Evolutionary conservation across 805 yeast genomes (phyloP).

Genomic region (Kazachstania psychrophila): DNA sequence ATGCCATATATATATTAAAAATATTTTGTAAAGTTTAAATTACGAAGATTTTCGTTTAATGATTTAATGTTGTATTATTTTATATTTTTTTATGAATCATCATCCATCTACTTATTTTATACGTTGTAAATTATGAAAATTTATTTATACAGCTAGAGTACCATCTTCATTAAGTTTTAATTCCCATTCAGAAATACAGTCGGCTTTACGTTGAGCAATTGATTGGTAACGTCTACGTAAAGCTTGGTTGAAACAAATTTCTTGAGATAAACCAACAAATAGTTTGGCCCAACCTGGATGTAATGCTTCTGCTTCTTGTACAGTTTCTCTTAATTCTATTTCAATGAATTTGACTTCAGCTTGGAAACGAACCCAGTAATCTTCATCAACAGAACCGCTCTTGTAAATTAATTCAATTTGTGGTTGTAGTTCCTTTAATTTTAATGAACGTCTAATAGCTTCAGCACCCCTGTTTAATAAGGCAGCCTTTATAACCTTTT

Average conservation of each 20-base stretch:
- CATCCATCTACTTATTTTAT: no score
- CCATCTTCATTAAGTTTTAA: constrained; percentile 26
- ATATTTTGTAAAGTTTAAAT: no score
- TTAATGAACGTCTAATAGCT: constrained; percentile 72
- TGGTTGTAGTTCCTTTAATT: constrained; percentile 69
- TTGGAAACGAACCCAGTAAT: constrained; percentile 67
- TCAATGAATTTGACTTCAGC: constrained; percentile 73
- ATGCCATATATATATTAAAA: no score
- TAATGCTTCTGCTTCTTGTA: constrained; percentile 60
- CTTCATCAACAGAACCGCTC: constrained; percentile 87
- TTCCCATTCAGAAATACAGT: constrained; percentile 25
- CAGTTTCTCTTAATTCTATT: constrained; percentile 67
- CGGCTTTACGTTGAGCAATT: constrained; percentile 33
- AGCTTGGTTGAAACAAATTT: constrained; percentile 87
- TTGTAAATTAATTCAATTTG: constrained; percentile 66
- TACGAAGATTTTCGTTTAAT: no score
- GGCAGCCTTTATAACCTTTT: constrained; percentile 65
- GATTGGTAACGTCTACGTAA: constrained; percentile 59
- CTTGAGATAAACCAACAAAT: constrained; percentile 73
- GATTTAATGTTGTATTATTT: neutral
- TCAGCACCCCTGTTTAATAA: constrained; percentile 71
- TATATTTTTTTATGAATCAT: neutral
- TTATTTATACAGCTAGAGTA: constrained; percentile 15
- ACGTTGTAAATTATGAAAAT: neutral
- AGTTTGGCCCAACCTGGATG: constrained; percentile 75